Base-by-base conservation (phyloP, 345 rosid species). In the Gossypium herbaceum region DNA sequence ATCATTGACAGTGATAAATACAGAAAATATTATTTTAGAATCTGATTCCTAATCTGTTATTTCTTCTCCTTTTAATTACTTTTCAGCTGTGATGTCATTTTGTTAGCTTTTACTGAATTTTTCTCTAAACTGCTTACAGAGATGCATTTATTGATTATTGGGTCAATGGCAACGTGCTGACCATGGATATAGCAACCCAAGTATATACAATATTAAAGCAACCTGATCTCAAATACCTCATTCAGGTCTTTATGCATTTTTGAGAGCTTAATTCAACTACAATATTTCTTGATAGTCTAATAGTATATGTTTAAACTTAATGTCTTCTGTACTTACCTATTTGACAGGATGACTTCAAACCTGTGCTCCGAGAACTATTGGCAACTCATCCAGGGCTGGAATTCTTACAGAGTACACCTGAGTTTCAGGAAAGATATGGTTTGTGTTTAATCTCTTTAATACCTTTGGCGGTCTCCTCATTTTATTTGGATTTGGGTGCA, bases 391-490 rank as follows among this genome's bases (percentile, higher is more conserved):
- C 97, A 5, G 99, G 99, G 71, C 84, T 95, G 79, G 99, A 95
- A 75, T 95, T 95, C 85, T 83, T 95, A 76, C 98, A 93, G 78
- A 90, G 93, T 78, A 95, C 98, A 44, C 99, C 99, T 51, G 99
- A 95, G 86, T 95, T 95, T 87, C 99, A 95, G 79, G 99, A 95
- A 78, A 88, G 98, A 95, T 93, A 95, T 83, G 99, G 99, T 93
- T 79, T 12, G 97, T 91, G 64, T 67, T 74, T 76, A 1, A 61
- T 60, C 45, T 48, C 71, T 29, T 74, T 73, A 34, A 24, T 73
- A 16, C 24, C 44, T 66, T 56, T 55, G 71, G 12, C 19, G 2
- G 43, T 67, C 56, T 56, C 16, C 11, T 8, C 34, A n/a, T 13
- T 73, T 48, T n/a, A 55, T 10, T 39, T 62, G 34, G n/a, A 20